Base-by-base conservation (phyloP, 371 early-diverging fungal species). In the Apophysomyces elegans region DNA sequence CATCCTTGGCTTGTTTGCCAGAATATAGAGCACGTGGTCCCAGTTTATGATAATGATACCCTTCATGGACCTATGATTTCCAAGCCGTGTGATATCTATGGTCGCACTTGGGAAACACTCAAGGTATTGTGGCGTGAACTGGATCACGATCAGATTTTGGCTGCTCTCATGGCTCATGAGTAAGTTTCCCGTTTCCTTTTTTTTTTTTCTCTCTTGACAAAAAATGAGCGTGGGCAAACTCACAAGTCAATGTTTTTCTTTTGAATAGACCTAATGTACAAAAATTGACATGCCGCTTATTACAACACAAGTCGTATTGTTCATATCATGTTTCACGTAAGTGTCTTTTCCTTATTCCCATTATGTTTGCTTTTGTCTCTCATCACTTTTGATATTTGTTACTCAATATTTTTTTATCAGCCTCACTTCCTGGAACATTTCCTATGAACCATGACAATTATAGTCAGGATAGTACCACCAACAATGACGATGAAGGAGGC, bases 51-150 rank as follows among this genome's bases (percentile, higher is more conserved):
- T 43, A 66, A 72, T 56, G 54, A 59, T 12, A 56, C 62, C 37
- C 6, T 64, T 18, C 63, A 37, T 26, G 43, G 58, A 44, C 74
- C 74, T 16, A 61, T 70, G 18, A 56, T 75, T 26, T 32, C 37
- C 2, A 39, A 64, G 26, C 37, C 69, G 54, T 45, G 56, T 66
- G 74, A 70, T 39, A n/a, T 78, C 0, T 62, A 80, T 47, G 78
- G 78, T 18, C 71, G 75, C 7, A 69, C 67, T 14, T 69, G 74
- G 66, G 75, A 80, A 68, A 80, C 81, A 3, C 68, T 80, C 56
- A 76, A 76, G 57, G 72, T 80, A 2, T 59, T 80, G 37, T 80
- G 81, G 81, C 68, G 75, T 39, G 71, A 73, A 37, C 56, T 70
- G 44, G 67, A 57, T 41, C 65, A 62, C 37, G 73, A 79, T 44